Base-by-base conservation (phyloP, 1,139 yeast genomes). In the Lodderomyces margitis region DNA sequence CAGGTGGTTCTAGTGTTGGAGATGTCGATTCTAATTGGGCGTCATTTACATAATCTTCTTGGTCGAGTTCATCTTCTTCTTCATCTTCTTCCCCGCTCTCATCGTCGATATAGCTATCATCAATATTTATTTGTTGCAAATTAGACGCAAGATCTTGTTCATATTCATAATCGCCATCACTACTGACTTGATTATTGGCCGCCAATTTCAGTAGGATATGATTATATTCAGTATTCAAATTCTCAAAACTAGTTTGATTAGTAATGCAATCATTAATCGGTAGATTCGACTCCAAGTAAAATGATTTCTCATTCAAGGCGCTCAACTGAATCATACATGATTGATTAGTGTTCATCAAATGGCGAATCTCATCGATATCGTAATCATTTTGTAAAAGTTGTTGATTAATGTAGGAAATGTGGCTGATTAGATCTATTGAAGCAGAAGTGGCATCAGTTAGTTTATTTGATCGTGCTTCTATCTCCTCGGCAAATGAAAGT, bases 171-270 rank as follows among this genome's bases (percentile, higher is more conserved):
- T 50, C 42, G 2, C 20, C 17, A 27, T 17, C 23, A 17, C 14
- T 23, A 2, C 10, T 19, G 5, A 6, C 23, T 3, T 14, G 16
- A 17, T 44, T 46, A 41, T 46, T 44, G 4, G 10, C 36, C n/a
- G 17, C 32, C 24, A 47, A 50, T 24, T 52, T 52, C 17, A 37
- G 39, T 42, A 50, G 59, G 12, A 77, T 48, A 44, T 64, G 70
- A n/a, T 58, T 54, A 46, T 63, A 79, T 52, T 81, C 87, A 35
- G 63, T 55, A 30, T 65, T 58, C 37, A 81, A 53, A 46, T 75
- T 78, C 38, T 73, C 77, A 46, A 76, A 66, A 1, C 81, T 73
- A 62, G 75, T 58, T 60, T 74, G 47, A 68, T 74, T 55, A 65
- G 74, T 67, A 38, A 61, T 45, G 19, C 35, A 33, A 49, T 70